Evolutionary conservation across 192 early-diverging fungal genomes (phyloP), one percentile per base, ranked within the genome.

Genomic region (Coemansia javaensis): DNA sequence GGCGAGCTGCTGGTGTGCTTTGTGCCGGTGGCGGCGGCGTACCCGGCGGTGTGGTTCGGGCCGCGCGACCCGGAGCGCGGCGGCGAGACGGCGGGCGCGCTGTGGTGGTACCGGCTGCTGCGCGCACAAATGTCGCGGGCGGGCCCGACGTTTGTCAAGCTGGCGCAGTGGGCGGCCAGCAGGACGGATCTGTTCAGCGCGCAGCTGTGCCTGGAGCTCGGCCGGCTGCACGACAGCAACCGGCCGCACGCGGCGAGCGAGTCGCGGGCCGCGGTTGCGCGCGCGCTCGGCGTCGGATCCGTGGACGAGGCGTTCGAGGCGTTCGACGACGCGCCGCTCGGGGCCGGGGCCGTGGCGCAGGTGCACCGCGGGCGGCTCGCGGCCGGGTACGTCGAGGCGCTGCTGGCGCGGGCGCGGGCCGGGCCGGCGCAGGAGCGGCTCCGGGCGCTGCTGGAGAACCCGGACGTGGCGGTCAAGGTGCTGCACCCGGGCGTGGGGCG

Each of bases 141-240:
- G 10, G 96, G 96, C 1, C 93, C 96, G 9, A 91, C 96, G 9
- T 98, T 96, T 70, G 91, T 94, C 47, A 98, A 98, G 79, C 56
- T 96, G 14, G 84, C 88, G 5, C 96, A 98, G 79, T 98, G 92
- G 88, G 88, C 92, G 0, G 90, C 88, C 23, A 94, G 92, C 14
- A 74, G 96, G 23, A 82, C 84, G 15, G 96, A 98, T 54, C 62
- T 98, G 2, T 90, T 96, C 34, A 85, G 84, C 4, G 56, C 63
- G 2, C 81, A 81, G 56, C 63, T 96, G 15, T 94, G 92, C 54
- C 40, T 48, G 12, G 81, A 82, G 36, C 78, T 98, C 0, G 80
- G 82, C 9, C 82, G 78, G 36, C 75, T 98, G 11, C 96, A 98
- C 38, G 89, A 88, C 34, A 58, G 84, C 16, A 90, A 88, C 17